These are phyloP conservation scores for Aspergillus costaricaensis DNA, from an alignment of 2,329 filamentous ascomycete species.

Conservation along the genomic window DNA sequence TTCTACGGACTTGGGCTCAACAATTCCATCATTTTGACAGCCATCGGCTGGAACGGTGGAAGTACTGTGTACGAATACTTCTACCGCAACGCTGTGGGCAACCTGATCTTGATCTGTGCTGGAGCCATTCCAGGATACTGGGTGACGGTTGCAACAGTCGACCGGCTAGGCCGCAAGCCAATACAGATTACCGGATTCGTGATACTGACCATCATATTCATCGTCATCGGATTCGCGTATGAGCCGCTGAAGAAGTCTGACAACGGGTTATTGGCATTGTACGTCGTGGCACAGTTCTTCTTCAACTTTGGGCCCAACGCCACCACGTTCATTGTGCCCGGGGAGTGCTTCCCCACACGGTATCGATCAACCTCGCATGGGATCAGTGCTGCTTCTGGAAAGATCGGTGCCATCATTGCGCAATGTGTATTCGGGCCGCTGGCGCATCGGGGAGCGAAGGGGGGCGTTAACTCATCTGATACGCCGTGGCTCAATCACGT, in stretches of 20 bases:
- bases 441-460: constrained; percentile 55
- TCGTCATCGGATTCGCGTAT: constrained; percentile 63
- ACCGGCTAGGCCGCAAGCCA: constrained; percentile 74
- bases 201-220: constrained; percentile 63
- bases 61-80: constrained; percentile 67
- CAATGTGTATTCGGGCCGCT: constrained; percentile 67
- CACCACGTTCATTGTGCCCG: constrained; percentile 65
- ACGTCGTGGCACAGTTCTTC: constrained; percentile 66
- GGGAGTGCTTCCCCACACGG: constrained; percentile 65
- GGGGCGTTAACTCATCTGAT: constrained; percentile 49
- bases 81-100: constrained; percentile 74
- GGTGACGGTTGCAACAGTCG: constrained; percentile 73
- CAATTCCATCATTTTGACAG: constrained; percentile 69
- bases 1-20: constrained; percentile 73
- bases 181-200: constrained; percentile 68
- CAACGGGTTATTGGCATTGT: constrained; percentile 59
- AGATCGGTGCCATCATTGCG: constrained; percentile 68
- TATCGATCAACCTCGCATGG: constrained; percentile 68
- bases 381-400: constrained; percentile 66
- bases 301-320: constrained; percentile 57
- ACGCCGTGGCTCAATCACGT: constrained; percentile 71
- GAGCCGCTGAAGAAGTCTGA: constrained; percentile 34
- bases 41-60: constrained; percentile 70
- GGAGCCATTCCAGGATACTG: constrained; percentile 82
- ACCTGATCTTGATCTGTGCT: constrained; percentile 75